Evolutionary conservation across 2,329 filamentous ascomycete genomes (phyloP).

Genomic region (Pseudocercospora eumusae): DNA sequence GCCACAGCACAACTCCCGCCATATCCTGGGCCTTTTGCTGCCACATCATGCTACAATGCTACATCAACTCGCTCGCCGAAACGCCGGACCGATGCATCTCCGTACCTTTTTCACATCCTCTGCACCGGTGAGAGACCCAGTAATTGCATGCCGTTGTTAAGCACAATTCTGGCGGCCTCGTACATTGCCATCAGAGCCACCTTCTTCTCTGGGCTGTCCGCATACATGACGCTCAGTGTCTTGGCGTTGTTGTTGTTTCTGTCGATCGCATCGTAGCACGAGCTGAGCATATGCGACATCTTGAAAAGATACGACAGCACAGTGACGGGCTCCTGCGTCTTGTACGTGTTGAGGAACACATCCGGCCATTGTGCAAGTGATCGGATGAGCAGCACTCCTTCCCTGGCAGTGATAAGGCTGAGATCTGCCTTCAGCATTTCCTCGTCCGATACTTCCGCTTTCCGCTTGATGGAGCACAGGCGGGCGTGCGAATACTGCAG

Average conservation of each 20-base stretch:
- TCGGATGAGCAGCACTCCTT: conserved; percentile 72
- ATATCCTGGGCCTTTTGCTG: neutral
- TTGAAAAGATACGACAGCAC: conserved; percentile 76
- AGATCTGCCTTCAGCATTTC: conserved; percentile 67
- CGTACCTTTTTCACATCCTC: conserved; percentile 44
- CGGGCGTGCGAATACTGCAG: conserved; percentile 81
- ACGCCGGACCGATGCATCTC: conserved; percentile 10
- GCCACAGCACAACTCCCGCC: neutral
- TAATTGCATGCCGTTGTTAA: conserved; percentile 80
- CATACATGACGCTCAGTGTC: conserved; percentile 73
- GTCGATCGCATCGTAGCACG: conserved; percentile 70
- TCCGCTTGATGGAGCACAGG: conserved; percentile 62
- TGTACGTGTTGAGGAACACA: conserved; percentile 78
- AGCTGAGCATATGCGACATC: conserved; percentile 79
- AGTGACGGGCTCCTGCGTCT: conserved; percentile 74
- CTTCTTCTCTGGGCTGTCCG: conserved; percentile 67
- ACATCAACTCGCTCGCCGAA: conserved; percentile 6
- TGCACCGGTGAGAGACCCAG: conserved; percentile 78
- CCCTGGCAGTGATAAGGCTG: conserved; percentile 67
- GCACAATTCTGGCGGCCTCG: conserved; percentile 70
- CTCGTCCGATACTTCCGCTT: conserved; percentile 53
- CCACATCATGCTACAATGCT: conserved; percentile 5
- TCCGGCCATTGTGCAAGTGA: conserved; percentile 83
- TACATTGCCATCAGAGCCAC: conserved; percentile 75
- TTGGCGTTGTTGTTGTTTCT: conserved; percentile 39